phyloP scores from a whole-genome alignment of 176 grass and related monocot species.

The Pharus latifolius region DNA sequence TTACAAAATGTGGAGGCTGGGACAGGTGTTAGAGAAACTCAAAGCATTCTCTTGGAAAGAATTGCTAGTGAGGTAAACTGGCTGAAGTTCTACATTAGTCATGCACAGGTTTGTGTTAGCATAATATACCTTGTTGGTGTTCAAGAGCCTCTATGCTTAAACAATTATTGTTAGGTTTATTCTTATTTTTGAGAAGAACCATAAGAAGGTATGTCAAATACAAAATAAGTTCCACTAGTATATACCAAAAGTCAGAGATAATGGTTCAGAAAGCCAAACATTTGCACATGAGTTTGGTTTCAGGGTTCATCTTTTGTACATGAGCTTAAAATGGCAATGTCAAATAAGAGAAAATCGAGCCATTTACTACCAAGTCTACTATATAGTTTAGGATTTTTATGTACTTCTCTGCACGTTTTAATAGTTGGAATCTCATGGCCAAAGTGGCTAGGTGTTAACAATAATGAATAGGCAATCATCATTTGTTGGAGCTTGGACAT shows the following conservation, averaged over 20 bases:
- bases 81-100: conserved; percentile 88
- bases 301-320: too few species aligned
- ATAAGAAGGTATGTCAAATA: background rate
- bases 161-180: background rate
- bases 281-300: background rate
- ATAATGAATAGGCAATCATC: too few species aligned
- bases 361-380: background rate
- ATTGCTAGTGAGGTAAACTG: conserved; percentile 96
- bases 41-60: conserved; percentile 95
- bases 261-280: too few species aligned
- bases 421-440: background rate
- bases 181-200: background rate
- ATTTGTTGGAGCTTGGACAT: too few species aligned
- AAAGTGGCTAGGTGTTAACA: background rate
- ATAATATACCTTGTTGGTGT: background rate
- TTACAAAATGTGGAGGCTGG: conserved; percentile 33
- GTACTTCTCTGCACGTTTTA: background rate
- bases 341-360: background rate
- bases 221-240: background rate
- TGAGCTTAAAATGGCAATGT: background rate
- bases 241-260: background rate
- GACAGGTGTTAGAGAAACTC: conserved; percentile 60
- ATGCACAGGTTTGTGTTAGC: conserved; percentile 56
- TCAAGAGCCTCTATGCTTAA: background rate
- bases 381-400: background rate